Conservation (phyloP, 2,329 filamentous ascomycete species). For the Diaporthe destruens region DNA sequence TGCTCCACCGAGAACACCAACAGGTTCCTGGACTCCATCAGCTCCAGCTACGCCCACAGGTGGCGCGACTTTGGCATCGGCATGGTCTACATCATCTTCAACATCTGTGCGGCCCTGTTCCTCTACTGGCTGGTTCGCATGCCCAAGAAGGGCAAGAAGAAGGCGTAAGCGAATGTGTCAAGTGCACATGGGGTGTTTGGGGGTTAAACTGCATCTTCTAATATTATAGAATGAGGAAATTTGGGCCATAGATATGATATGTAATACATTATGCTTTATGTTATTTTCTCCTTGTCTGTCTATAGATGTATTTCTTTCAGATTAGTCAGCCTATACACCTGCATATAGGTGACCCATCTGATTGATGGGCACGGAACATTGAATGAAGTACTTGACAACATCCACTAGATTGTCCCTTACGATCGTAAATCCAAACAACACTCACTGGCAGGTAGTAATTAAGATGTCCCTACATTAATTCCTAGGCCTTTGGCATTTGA, state of each 20-base stretch:
- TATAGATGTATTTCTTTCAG: no score
- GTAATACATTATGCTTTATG: not conserved
- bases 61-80: slow-evolving; percentile 78
- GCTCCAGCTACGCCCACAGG: slow-evolving; percentile 64
- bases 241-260: not conserved
- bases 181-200: no score
- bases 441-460: no score
- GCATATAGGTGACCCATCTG: no score
- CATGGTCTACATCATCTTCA: slow-evolving; percentile 67
- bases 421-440: no score
- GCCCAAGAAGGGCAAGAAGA: slow-evolving; percentile 45
- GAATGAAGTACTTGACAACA: no score
- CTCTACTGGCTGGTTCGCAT: slow-evolving; percentile 59
- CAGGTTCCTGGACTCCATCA: slow-evolving; percentile 60
- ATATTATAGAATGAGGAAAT: not conserved
- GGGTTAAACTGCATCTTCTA: not conserved
- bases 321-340: no score
- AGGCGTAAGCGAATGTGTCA: not conserved
- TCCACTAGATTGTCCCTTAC: no score
- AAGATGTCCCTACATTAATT: no score
- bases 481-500: no score
- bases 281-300: not conserved
- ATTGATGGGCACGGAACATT: no score
- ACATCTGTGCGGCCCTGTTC: slow-evolving; percentile 60
- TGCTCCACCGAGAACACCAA: slow-evolving; percentile 67